Evolutionary conservation across 176 grass and related monocot species (phyloP).

Genomic region (Hyparrhenia diplandra): DNA sequence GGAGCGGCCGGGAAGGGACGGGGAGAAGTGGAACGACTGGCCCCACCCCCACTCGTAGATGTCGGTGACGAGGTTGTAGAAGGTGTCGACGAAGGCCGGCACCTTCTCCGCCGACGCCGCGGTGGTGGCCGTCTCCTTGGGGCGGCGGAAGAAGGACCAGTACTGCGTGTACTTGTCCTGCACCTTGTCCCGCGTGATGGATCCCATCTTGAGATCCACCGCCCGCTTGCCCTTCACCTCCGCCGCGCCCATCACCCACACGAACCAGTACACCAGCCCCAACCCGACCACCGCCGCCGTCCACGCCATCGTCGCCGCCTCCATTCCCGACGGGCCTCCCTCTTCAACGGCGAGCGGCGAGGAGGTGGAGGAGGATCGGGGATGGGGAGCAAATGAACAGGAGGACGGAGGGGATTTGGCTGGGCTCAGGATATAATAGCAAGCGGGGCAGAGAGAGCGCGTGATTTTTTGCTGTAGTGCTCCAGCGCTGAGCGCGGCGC

Average conservation of each 20-base stretch:
- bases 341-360: not conserved
- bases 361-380: not conserved
- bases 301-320: conserved; percentile 69
- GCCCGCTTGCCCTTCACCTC: conserved; percentile 98
- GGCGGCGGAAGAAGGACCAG: conserved; percentile 95
- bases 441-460: not conserved
- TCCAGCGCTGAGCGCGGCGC: not conserved
- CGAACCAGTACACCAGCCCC: conserved; percentile 82
- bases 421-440: conserved; percentile 19
- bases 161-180: conserved; percentile 98
- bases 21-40: conserved; percentile 98
- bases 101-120: conserved; percentile 62
- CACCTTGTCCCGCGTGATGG: conserved; percentile 74
- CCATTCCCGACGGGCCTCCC: conserved; percentile 34
- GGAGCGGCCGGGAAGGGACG: conserved; percentile 52
- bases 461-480: not conserved
- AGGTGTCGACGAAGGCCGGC: conserved; percentile 94
- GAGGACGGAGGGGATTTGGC: conserved; percentile 2
- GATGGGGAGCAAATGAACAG: not conserved
- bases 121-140: conserved; percentile 70
- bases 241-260: conserved; percentile 96
- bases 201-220: conserved; percentile 97
- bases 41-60: conserved; percentile 99
- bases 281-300: conserved; percentile 49
- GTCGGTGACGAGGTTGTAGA: conserved; percentile 99